These are phyloP conservation scores for Phialophora expanda DNA, from an alignment of 2,329 filamentous ascomycete species.

Conservation along the genomic window DNA sequence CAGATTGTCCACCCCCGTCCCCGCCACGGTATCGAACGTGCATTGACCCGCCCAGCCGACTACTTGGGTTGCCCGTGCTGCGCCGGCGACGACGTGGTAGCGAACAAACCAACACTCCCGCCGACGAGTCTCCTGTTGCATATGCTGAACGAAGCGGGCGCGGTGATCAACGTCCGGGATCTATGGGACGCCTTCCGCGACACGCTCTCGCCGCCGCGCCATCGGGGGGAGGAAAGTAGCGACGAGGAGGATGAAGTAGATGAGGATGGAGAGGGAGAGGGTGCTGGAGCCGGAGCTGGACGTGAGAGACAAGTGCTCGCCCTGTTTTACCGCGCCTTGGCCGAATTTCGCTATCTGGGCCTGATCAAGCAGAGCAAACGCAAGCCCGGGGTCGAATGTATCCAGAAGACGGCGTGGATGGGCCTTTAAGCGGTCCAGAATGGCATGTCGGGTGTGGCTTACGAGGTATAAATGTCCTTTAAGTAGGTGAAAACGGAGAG, in stretches of 20 bases:
- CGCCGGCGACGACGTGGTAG: background rate
- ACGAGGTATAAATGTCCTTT: background rate
- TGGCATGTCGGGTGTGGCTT: background rate
- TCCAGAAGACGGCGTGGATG: constrained; percentile 82
- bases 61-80: constrained; percentile 65
- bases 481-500: no score
- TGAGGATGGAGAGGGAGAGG: constrained; percentile 42
- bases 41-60: constrained; percentile 63
- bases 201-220: constrained; percentile 8
- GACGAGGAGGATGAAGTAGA: constrained; percentile 42
- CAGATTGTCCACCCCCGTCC: constrained; percentile 64
- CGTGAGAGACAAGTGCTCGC: constrained; percentile 55
- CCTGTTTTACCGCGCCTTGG: constrained; percentile 81
- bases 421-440: constrained; percentile 52
- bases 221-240: background rate
- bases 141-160: constrained; percentile 67
- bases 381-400: constrained; percentile 76
- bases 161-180: constrained; percentile 65
- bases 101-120: constrained; percentile 59
- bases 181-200: constrained; percentile 63
- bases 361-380: constrained; percentile 74
- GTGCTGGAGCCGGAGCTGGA: constrained; percentile 11
- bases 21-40: constrained; percentile 64
- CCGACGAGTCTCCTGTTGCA: constrained; percentile 66
- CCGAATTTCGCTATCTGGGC: constrained; percentile 83